Evolutionary conservation across 1,284 basidiomycete species (phyloP), one percentile per base, ranked within the genome.

Genomic region (Cystobasidiaceae sp.): DNA sequence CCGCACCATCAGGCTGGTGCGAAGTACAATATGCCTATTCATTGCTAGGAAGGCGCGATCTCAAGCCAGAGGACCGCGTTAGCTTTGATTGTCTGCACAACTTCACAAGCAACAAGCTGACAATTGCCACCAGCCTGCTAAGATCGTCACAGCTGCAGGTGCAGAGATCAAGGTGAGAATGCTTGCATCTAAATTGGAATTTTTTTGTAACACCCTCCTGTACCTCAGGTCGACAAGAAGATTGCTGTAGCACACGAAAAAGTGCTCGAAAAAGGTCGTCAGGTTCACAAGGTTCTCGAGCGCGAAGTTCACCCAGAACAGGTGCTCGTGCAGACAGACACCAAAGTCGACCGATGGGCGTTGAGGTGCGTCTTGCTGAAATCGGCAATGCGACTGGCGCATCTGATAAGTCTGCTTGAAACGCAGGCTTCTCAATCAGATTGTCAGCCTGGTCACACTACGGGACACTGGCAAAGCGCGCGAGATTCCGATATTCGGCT

Each of bases 271-370:
- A 58, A 61, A 30, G 71, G 71, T 5, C 67, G 55, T 7, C 64
- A 55, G 11, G 65, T 73, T 6, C 72, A 73, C 28, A 41, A 51
- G 8, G 55, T 63, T 28, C 64, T 73, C 19, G 72, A 73, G 57
- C 67, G 60, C 17, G 61, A 70, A 39, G 70, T 70, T 21, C 66
- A 70, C 19, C 58, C 63, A 5, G 57, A 70, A 51, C 60, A 66
- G 28, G 65, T 72, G 33, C 50, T 61, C 23, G 69, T 73, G 27
- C 45, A 62, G 4, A 70, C 70, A 0, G 51, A 52, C 1, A 67
- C 56, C 4, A 66, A 64, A 44, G 72, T 69, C n/a, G 66, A 70
- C 21, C 61, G 67, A 57, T 72, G 71, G 71, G 59, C 49, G n/a
- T 32, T 67, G n/a, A 50, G 66, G 66, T 63, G 7, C 21, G 49